phyloP scores from a whole-genome alignment of 2,329 filamentous ascomycete species.

The Aureobasidium subglaciale region DNA sequence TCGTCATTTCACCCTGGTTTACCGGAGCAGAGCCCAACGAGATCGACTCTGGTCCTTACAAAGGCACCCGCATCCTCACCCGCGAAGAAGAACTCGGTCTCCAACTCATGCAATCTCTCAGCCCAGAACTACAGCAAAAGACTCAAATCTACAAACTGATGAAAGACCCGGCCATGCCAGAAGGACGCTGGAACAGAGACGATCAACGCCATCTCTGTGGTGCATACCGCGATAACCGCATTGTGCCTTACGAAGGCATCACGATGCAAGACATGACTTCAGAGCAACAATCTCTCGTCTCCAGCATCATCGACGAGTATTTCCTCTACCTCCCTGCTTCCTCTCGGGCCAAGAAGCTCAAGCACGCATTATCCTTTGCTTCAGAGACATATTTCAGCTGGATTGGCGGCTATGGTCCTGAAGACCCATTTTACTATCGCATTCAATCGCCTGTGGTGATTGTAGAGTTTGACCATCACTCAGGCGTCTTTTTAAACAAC shows the following conservation, averaged over 20 bases:
- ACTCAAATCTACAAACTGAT: conserved; percentile 55
- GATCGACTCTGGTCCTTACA: conserved; percentile 58
- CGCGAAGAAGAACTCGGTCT: conserved; percentile 58
- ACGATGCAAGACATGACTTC: conserved; percentile 43
- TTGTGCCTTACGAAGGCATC: conserved; percentile 65
- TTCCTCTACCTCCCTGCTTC: conserved; percentile 58
- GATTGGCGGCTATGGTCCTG: conserved; percentile 62
- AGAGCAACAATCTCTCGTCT: conserved; percentile 48
- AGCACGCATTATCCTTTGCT: conserved; percentile 49
- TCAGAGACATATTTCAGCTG: conserved; percentile 72
- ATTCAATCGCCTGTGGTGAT: conserved; percentile 70
- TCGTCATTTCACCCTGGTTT: conserved; percentile 67
- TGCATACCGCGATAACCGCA: conserved; percentile 69
- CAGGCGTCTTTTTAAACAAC: conserved; percentile 69
- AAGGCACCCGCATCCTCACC: conserved; percentile 59
- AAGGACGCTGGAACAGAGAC: conserved; percentile 69
- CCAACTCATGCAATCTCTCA: conserved; percentile 61
- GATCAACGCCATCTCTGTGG: conserved; percentile 74
- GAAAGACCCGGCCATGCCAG: conserved; percentile 58
- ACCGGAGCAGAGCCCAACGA: conserved; percentile 73
- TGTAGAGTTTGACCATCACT: conserved; percentile 74
- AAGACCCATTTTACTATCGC: conserved; percentile 70
- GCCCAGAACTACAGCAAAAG: conserved; percentile 36
- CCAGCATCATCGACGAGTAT: conserved; percentile 55
- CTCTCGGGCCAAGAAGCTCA: conserved; percentile 49